A percentile compares a stretch with the other conserved stretches of the same genome.
These are phyloP conservation scores for Alternaria sp. DNA, from an alignment of 2,329 filamentous ascomycete genomes.

Conservation along the genomic window DNA sequence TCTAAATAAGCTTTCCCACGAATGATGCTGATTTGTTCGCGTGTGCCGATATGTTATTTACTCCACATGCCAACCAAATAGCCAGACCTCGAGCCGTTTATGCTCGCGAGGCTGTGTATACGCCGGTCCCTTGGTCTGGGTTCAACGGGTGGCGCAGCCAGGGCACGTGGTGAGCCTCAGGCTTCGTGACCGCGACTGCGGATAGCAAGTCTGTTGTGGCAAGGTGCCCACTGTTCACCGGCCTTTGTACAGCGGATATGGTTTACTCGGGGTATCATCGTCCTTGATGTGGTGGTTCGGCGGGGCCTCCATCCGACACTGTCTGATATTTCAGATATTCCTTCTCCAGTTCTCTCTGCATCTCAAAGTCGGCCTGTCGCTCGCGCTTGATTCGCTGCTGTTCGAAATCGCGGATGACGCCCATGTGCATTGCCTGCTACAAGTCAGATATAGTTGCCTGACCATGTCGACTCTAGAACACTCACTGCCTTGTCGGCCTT, in stretches of 20 bases:
- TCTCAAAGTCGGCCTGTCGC: constrained; percentile 91
- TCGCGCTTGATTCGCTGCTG: constrained; percentile 90
- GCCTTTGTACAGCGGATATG: constrained; percentile 2
- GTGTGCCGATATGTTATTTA: not conserved
- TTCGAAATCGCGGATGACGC: constrained; percentile 93
- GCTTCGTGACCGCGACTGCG: constrained; percentile 6
- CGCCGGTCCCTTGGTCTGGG: constrained; percentile 10
- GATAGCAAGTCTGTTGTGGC: not conserved
- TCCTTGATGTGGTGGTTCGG: constrained; percentile 35
- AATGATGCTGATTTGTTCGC: not conserved
- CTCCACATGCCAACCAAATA: not conserved
- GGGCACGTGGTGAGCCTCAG: constrained; percentile 15
- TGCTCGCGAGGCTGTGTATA: constrained; percentile 15
- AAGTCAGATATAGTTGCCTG: constrained; percentile 16
- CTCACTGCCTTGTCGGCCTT: constrained; percentile 81
- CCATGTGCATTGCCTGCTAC: constrained; percentile 87
- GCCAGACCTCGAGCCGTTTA: not conserved
- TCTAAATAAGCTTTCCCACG: not conserved
- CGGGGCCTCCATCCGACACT: constrained; percentile 61
- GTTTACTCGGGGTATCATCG: constrained; percentile 5
- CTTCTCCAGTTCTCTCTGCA: constrained; percentile 83
- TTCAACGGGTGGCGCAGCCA: constrained; percentile 21
- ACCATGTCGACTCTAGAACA: constrained; percentile 3
- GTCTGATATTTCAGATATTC: constrained; percentile 91
- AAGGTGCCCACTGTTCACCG: constrained; percentile 9